phyloP scores from a whole-genome alignment of 169 alveolate species.

The Blepharisma undulans region DNA sequence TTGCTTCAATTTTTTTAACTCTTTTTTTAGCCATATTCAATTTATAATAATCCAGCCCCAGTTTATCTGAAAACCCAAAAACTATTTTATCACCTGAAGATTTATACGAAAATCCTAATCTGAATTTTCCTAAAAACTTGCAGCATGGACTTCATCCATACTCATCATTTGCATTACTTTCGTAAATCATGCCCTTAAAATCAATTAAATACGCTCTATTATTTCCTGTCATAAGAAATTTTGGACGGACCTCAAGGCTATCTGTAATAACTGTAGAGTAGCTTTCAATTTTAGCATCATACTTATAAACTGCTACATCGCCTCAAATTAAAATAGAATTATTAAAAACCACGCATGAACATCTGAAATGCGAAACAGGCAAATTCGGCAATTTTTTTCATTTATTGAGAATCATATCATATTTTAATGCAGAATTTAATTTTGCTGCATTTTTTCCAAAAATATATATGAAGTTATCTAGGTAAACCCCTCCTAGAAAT shows the following conservation, averaged over 20 bases:
- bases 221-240: background rate
- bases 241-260: background rate
- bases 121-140: background rate
- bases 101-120: background rate
- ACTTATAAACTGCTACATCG: background rate
- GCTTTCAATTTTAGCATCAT: background rate
- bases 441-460: background rate
- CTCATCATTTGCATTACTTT: background rate
- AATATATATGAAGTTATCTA: too few species aligned
- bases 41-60: background rate
- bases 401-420: background rate
- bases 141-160: background rate
- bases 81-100: background rate
- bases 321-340: background rate
- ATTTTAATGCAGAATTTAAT: background rate
- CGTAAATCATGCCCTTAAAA: background rate
- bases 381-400: background rate
- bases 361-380: background rate
- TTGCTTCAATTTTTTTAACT: background rate
- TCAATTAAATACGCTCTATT: background rate
- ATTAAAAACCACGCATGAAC: background rate
- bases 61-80: background rate
- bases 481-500: background rate
- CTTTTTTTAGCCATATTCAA: background rate
- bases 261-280: background rate